A percentile compares a stretch with the other conserved stretches of the same genome.
These are phyloP conservation scores for Gossypium turneri DNA, from an alignment of 345 rosid species.

Conservation along the genomic window DNA sequence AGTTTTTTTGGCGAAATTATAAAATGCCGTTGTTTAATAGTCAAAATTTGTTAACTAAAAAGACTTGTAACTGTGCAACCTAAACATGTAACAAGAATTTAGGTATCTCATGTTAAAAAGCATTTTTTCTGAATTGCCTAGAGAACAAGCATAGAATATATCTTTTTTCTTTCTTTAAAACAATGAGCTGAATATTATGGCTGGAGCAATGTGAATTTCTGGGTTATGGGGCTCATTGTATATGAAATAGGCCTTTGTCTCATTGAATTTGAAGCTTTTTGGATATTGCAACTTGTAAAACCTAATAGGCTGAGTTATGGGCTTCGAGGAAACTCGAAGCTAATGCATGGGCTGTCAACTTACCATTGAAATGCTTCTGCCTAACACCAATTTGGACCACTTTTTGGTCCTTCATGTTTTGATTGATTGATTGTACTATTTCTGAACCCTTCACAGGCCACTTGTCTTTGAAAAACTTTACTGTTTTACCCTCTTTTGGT, in stretches of 20 bases:
- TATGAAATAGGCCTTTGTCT: too few relatives aligned
- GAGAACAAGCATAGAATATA: constrained; percentile 38
- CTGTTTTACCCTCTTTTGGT: neutral
- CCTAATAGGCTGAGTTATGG: neutral
- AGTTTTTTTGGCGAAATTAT: too few relatives aligned
- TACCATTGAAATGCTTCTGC: neutral
- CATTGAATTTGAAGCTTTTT: neutral
- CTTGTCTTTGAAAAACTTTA: neutral
- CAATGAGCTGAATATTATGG: too few relatives aligned
- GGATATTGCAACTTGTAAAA: neutral
- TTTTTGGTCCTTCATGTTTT: neutral
- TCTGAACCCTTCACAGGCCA: neutral
- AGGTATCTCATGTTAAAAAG: too few relatives aligned
- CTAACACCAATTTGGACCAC: neutral
- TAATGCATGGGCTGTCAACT: neutral
- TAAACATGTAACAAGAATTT: too few relatives aligned
- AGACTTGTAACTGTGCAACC: too few relatives aligned
- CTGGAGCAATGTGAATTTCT: too few relatives aligned
- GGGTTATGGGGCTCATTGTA: too few relatives aligned
- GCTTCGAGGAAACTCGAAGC: neutral
- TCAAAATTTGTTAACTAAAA: too few relatives aligned
- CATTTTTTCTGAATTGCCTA: too few relatives aligned
- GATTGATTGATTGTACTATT: neutral
- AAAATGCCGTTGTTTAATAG: too few relatives aligned
- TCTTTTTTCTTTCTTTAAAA: too few relatives aligned